Base-by-base conservation (phyloP, 1,284 basidiomycete genomes). In the Cutaneotrichosporon cutaneum region DNA sequence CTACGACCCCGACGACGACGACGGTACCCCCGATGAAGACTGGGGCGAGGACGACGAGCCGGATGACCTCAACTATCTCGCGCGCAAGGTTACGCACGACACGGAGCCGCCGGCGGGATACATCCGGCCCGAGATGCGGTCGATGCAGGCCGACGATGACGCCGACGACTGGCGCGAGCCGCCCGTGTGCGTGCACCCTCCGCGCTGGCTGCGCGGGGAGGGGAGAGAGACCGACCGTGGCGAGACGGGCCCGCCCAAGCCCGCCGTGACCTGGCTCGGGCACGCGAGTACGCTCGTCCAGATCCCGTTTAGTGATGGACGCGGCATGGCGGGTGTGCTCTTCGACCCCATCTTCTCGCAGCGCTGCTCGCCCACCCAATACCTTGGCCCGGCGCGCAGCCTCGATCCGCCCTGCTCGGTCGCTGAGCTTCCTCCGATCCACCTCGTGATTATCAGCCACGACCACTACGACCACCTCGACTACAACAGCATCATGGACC, bases 381-480 rank as follows among this genome's bases (percentile, higher is more conserved):
- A 71, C 44, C 68, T 77, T 39, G 78, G 78, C 10, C 78, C 78
- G 1, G 72, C 76, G 5, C 62, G 78, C 33, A 72, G 73, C 56
- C 68, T 77, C 22, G 68, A 75, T 47, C 68, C 77, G 2, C 77
- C 78, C 11, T 80, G 78, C 64, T 32, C 56, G 0, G 70, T 80
- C n/a, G 66, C 69, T 22, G 68, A 75, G 32, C 67, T 80, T 16
- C 77, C 78, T 2, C 69, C 72, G 4, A 71, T 80, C 16, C 77
- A 80, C 47, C 59, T 74, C 21, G 72, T 69, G 54, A 74, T 70
- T 48, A 79, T 80, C 53, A 75, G 72, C 2, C 78, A 80, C 60
- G 77, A 80, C 62, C 78, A 80, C 58, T 80, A 80, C 56, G 78
- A 80, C 64, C 78, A 80, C 63, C 68, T 80, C 14, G 78, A 80